phyloP scores from a whole-genome alignment of 192 early-diverging fungal species.

The Backusella liffmaniae region DNA sequence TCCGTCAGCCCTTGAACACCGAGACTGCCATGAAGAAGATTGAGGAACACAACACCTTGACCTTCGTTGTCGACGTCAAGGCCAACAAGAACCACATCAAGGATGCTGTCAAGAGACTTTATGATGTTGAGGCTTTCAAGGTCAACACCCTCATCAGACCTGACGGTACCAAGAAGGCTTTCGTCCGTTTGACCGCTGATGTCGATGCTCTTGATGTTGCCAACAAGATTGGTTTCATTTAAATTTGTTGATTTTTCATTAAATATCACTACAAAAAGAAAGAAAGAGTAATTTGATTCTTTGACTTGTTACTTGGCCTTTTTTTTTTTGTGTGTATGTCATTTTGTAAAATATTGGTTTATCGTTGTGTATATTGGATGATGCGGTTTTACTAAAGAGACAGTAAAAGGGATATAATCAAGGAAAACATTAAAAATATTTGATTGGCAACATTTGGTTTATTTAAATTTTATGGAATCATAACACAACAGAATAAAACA shows the following conservation, averaged over 20 bases:
- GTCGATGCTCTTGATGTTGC: slow-evolving; percentile 98
- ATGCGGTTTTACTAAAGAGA: background rate
- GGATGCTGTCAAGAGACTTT: slow-evolving; percentile 95
- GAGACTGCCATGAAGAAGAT: slow-evolving; percentile 99
- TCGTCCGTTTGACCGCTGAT: slow-evolving; percentile 94
- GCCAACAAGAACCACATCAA: slow-evolving; percentile 99
- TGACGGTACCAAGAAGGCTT: slow-evolving; percentile 98
- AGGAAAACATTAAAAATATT: background rate
- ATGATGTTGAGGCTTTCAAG: slow-evolving; percentile 93
- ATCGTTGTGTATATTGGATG: background rate
- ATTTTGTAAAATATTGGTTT: background rate
- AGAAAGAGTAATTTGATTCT: background rate
- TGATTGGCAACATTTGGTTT: background rate
- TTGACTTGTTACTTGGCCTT: background rate
- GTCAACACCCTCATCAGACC: slow-evolving; percentile 98
- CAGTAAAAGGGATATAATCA: background rate
- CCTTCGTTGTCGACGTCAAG: slow-evolving; percentile 95
- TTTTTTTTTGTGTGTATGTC: background rate
- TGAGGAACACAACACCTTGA: slow-evolving; percentile 98
- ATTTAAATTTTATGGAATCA: background rate
- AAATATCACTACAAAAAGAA: background rate
- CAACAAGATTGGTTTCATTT: slow-evolving; percentile 74
- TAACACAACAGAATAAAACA: background rate
- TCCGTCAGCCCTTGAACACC: slow-evolving; percentile 93
- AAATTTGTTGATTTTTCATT: slow-evolving; percentile 18